Evolutionary conservation across 1,139 yeast species (phyloP), one percentile per base, ranked within the genome.

Genomic region (Saccharomycopsis crataegensis): DNA sequence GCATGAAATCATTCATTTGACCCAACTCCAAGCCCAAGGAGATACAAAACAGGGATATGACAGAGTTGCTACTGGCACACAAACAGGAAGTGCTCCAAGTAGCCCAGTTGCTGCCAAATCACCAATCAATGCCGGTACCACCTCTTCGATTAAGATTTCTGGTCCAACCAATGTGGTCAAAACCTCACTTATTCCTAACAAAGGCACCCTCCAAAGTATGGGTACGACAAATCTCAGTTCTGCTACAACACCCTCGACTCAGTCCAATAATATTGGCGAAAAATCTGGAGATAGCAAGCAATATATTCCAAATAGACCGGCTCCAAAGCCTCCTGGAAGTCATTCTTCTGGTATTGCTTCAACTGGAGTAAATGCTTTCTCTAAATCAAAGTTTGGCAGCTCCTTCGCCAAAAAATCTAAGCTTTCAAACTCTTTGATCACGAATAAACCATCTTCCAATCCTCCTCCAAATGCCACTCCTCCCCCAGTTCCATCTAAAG

Each of bases 261-360:
- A 58, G 59, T 46, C 41, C 4, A 37, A 37, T n/a, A 14, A 12
- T 12, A 8, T 43, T 17, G 22, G 22, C 28, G 45, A 43, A 43
- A 40, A 40, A 40, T 8, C 16, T 8, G 9, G n/a, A 12, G 17
- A 14, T 4, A 12, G 9, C 7, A 12, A 14, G 7, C 17, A 11
- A 3, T 82, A 77, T 59, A 79, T 82, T 55, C 88, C 88, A 6
- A 76, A 81, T 52, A 70, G 88, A 58, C 87, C 88, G 0, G 86
- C 89, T 0, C 89, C 89, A 46, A 78, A 77, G 56, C 76, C 77
- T 8, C 77, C 76, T 1, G 65, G 64, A 14, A 43, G 58, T 63
- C 11, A 14, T 3, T 50, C 62, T 7, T 46, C 62, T 6, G 57
- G 58, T 46, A 34, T 3, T 31, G 46, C 36, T 6, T 54, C 64